These are phyloP conservation scores for Cercis canadensis DNA, from an alignment of 306 rosid genomes.

Conservation along the genomic window DNA sequence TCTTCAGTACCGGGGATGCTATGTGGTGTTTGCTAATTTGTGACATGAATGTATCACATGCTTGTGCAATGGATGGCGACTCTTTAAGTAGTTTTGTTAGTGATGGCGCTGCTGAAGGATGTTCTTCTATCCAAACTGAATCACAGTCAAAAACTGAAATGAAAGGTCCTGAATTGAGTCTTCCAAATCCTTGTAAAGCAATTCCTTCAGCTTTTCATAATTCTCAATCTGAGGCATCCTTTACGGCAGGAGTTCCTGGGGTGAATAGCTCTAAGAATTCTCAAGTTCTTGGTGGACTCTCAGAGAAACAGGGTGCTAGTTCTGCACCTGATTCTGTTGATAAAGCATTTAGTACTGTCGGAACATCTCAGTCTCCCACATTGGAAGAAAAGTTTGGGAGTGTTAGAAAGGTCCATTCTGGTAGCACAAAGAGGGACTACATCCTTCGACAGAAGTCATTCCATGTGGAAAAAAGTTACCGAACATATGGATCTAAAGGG, in stretches of 20 bases:
- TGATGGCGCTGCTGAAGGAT: conserved; percentile 49
- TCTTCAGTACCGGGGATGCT: conserved; percentile 91
- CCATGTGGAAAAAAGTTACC: conserved; percentile 72
- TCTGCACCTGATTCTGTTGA: conserved; percentile 47
- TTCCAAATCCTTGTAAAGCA: conserved; percentile 58
- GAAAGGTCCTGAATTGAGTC: conserved; percentile 60
- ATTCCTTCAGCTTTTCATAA: conserved; percentile 48
- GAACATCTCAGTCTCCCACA: conserved; percentile 56
- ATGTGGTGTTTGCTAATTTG: conserved; percentile 90
- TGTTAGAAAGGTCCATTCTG: conserved; percentile 64
- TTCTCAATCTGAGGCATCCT: conserved; percentile 55
- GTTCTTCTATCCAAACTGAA: conserved; percentile 50
- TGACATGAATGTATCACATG: conserved; percentile 89
- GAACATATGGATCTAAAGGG: conserved; percentile 78
- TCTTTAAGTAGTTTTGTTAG: conserved; percentile 49
- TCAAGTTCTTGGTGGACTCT: conserved; percentile 43
- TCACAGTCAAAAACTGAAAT: conserved; percentile 54
- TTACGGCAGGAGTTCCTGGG: conserved; percentile 44
- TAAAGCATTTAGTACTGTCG: conserved; percentile 54
- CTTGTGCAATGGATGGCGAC: conserved; percentile 81
- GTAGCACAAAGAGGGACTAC: conserved; percentile 72
- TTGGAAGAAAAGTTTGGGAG: conserved; percentile 61
- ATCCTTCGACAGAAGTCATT: conserved; percentile 81
- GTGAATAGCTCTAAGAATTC: conserved; percentile 48
- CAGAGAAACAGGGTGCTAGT: conserved; percentile 54